Evolutionary conservation across 2,329 filamentous ascomycete species (phyloP).

Genomic region (Calonectria hawksworthii): DNA sequence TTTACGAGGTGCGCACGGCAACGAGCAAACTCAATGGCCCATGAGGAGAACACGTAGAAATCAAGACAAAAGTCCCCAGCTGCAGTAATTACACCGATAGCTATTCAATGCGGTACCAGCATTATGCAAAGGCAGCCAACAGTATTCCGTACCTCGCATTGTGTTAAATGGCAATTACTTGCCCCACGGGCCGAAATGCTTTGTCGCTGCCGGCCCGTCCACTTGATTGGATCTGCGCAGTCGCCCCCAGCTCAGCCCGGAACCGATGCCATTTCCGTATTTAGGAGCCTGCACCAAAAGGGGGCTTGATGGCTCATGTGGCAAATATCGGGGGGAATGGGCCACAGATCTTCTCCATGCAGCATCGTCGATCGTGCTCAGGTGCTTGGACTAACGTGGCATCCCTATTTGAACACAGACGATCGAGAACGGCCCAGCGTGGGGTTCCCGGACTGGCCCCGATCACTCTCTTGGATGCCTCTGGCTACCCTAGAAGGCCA

Average conservation of each 20-base stretch:
- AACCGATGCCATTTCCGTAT: neutral
- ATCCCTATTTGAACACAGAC: neutral
- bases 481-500: neutral
- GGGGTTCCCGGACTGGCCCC: neutral
- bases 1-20: neutral
- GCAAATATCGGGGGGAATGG: slow-evolving; percentile 3
- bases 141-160: neutral
- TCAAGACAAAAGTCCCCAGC: neutral
- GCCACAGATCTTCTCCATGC: neutral
- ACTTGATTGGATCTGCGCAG: slow-evolving; percentile 9
- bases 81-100: neutral
- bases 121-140: neutral
- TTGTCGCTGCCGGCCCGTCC: neutral
- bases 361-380: neutral
- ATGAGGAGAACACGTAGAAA: neutral
- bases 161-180: neutral
- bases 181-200: slow-evolving; percentile 19
- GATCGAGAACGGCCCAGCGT: neutral
- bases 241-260: slow-evolving; percentile 2
- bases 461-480: neutral
- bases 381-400: neutral
- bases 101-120: neutral
- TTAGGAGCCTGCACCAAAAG: neutral
- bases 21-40: slow-evolving; percentile 11
- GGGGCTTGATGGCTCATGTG: neutral